These are phyloP conservation scores for Cystoderma amianthinum DNA, from an alignment of 768 basidiomycete genomes.

Conservation along the genomic window DNA sequence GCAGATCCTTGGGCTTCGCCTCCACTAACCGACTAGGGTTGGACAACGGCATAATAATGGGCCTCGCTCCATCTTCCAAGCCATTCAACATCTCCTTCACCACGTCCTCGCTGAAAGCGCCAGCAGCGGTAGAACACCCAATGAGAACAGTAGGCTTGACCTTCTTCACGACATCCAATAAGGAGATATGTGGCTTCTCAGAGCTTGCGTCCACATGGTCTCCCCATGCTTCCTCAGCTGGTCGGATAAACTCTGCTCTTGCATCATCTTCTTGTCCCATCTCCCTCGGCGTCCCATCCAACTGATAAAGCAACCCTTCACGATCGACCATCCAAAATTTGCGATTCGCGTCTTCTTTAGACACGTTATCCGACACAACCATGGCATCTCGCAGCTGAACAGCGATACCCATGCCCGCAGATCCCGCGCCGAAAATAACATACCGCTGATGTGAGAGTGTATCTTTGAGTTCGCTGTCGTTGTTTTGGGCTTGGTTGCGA, in stretches of 20 bases:
- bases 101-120: slow-evolving; percentile 74
- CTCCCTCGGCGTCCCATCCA: slow-evolving; percentile 6
- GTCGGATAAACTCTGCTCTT: slow-evolving; percentile 47
- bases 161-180: slow-evolving; percentile 66
- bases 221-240: slow-evolving; percentile 51
- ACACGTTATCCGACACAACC: slow-evolving; percentile 42
- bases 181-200: slow-evolving; percentile 31
- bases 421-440: slow-evolving; percentile 75
- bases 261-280: slow-evolving; percentile 32
- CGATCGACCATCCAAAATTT: slow-evolving; percentile 72
- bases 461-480: slow-evolving; percentile 23
- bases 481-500: slow-evolving; percentile 2
- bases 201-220: slow-evolving; percentile 3
- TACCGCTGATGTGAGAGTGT: slow-evolving; percentile 65
- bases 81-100: slow-evolving; percentile 53
- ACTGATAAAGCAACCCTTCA: slow-evolving; percentile 20
- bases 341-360: slow-evolving; percentile 50
- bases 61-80: slow-evolving; percentile 33
- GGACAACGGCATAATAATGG: slow-evolving; percentile 79
- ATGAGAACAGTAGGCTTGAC: slow-evolving; percentile 80
- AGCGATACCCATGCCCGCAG: slow-evolving; percentile 78
- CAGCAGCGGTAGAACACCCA: slow-evolving; percentile 73
- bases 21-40: slow-evolving; percentile 80
- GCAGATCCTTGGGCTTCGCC: slow-evolving; percentile 61
- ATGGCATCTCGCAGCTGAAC: slow-evolving; percentile 75